A percentile compares a stretch with the other conserved stretches of the same genome.
phyloP scores from a whole-genome alignment of 257 asterid species.

The Solanum sejunctum region DNA sequence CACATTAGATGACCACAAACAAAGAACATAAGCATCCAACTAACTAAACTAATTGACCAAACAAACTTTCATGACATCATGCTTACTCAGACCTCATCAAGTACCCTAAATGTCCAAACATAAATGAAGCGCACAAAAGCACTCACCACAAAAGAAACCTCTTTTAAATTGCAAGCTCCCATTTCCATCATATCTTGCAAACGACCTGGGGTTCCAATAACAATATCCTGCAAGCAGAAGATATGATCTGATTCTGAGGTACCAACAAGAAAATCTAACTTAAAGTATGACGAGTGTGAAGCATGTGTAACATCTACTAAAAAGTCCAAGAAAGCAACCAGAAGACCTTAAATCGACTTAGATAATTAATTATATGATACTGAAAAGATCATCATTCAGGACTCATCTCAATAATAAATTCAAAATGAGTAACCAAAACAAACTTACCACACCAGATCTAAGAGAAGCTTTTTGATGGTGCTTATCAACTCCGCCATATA shows the following conservation, averaged over 20 bases:
- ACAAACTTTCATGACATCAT: neutral
- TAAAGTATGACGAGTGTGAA: neutral
- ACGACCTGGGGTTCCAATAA: conserved; percentile 98
- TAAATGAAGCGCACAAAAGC: neutral
- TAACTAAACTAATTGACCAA: neutral
- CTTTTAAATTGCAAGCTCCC: conserved; percentile 65
- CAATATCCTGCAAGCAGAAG: conserved; percentile 57
- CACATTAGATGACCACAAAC: neutral
- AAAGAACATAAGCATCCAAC: neutral
- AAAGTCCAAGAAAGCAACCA: neutral
- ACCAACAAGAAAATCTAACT: neutral
- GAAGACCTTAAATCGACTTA: neutral
- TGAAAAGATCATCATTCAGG: neutral
- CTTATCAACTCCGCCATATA: conserved; percentile 91
- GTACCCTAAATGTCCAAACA: neutral
- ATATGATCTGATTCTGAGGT: neutral
- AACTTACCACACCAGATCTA: conserved; percentile 78
- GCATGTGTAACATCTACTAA: neutral
- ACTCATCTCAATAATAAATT: neutral
- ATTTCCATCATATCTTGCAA: conserved; percentile 82
- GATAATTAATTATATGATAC: neutral
- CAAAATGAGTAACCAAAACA: conserved; percentile 1
- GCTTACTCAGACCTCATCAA: neutral
- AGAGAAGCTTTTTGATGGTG: conserved; percentile 82
- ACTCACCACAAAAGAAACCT: conserved; percentile 90